Conservation (phyloP, 805 yeast genomes). For the Jamesozyma hellenica region DNA sequence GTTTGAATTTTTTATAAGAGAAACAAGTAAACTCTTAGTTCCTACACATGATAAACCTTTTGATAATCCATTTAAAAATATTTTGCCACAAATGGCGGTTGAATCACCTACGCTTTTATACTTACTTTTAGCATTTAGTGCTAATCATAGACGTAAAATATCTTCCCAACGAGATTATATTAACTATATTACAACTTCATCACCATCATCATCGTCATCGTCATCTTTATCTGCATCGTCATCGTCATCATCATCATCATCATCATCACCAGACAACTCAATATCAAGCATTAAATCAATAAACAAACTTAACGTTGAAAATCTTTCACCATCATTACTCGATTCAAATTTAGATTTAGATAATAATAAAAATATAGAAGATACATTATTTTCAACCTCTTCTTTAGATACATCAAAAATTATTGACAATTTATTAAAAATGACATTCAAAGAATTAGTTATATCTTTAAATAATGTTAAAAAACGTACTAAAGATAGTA, state of each 20-base stretch:
- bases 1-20: constrained; percentile 52
- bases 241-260: background rate
- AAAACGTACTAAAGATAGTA: constrained; percentile 53
- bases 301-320: no score
- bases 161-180: background rate
- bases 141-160: constrained; percentile 31
- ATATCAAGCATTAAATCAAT: background rate
- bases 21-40: constrained; percentile 51
- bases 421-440: constrained; percentile 39
- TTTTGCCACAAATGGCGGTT: constrained; percentile 62
- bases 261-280: background rate
- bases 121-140: constrained; percentile 43
- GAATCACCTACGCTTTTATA: constrained; percentile 44
- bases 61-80: constrained; percentile 55
- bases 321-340: no score
- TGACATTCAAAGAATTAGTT: constrained; percentile 50
- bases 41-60: constrained; percentile 53
- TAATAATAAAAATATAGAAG: background rate
- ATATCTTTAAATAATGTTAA: constrained; percentile 39
- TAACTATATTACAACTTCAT: background rate
- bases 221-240: background rate
- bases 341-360: background rate
- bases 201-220: background rate
- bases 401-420: background rate
- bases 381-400: background rate